These are phyloP conservation scores for Scleroderma bovista DNA, from an alignment of 768 basidiomycete genomes.

Conservation along the genomic window DNA sequence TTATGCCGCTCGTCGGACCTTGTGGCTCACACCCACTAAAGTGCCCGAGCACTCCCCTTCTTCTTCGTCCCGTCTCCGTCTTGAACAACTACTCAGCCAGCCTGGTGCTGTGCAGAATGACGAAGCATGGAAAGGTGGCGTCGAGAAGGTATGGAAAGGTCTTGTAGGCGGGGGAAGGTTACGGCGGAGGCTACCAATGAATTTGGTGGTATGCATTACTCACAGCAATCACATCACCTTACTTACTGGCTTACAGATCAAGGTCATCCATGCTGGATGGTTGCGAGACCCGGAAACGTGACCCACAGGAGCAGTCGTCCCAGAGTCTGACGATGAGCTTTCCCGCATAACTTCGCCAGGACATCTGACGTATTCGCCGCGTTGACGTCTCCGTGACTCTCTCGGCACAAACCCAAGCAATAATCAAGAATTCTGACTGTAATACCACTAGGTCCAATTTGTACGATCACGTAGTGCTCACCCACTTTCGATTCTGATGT, in stretches of 20 bases:
- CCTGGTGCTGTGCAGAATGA: slow-evolving; percentile 47
- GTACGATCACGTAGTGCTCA: background rate
- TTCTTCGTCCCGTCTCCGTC: slow-evolving; percentile 39
- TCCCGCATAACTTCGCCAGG: background rate
- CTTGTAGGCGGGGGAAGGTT: slow-evolving; percentile 54
- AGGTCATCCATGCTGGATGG: slow-evolving; percentile 72
- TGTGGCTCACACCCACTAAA: slow-evolving; percentile 46
- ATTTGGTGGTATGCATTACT: slow-evolving; percentile 47
- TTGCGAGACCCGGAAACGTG: slow-evolving; percentile 65
- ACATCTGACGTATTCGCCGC: background rate
- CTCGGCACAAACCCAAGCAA: background rate
- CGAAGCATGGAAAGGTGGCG: slow-evolving; percentile 48
- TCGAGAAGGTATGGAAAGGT: slow-evolving; percentile 60
- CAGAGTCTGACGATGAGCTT: slow-evolving; percentile 52
- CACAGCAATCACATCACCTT: slow-evolving; percentile 7
- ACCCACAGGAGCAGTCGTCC: slow-evolving; percentile 58
- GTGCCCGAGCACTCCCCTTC: slow-evolving; percentile 9
- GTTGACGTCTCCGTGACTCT: background rate
- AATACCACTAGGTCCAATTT: background rate
- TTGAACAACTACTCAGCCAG: slow-evolving; percentile 45
- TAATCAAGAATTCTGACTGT: background rate
- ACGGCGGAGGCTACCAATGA: slow-evolving; percentile 57
- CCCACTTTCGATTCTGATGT: background rate
- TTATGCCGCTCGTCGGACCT: slow-evolving; percentile 55
- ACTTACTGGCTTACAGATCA: slow-evolving; percentile 44